A percentile compares a stretch with the other conserved stretches of the same genome.
phyloP scores from a whole-genome alignment of 2,329 filamentous ascomycete species.

The Torrubiella hemipterigena region DNA sequence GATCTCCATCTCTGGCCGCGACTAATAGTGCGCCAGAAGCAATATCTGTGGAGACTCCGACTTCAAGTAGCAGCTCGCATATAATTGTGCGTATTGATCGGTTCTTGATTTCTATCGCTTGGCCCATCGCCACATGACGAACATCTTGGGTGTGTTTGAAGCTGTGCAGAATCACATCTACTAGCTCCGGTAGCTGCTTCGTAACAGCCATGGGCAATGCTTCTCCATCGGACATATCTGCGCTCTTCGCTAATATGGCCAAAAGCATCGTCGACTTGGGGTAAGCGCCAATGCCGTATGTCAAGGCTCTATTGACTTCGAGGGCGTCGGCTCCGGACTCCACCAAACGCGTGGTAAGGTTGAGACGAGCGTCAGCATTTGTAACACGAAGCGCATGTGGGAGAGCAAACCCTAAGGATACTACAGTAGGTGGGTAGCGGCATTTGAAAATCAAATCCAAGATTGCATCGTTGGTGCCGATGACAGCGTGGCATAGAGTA shows the following conservation, averaged over 20 bases:
- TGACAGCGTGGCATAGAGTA: constrained; percentile 38
- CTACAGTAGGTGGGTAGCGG: constrained; percentile 21
- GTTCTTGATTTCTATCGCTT: constrained; percentile 29
- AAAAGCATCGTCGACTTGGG: constrained; percentile 37
- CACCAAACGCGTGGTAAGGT: constrained; percentile 36
- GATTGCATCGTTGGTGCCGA: constrained; percentile 29
- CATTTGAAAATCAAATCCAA: constrained; percentile 35
- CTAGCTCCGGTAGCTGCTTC: constrained; percentile 25
- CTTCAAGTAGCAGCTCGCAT: constrained; percentile 31
- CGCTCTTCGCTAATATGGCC: constrained; percentile 22
- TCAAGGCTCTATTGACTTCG: constrained; percentile 39
- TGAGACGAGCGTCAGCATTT: constrained; percentile 37
- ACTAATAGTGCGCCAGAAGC: constrained; percentile 38
- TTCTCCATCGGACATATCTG: not conserved
- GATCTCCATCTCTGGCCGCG: constrained; percentile 40
- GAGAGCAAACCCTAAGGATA: constrained; percentile 35
- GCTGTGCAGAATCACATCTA: constrained; percentile 30
- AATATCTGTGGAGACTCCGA: constrained; percentile 30
- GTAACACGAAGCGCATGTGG: constrained; percentile 38
- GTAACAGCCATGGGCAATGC: not conserved
- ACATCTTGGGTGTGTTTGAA: constrained; percentile 20
- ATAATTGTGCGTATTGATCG: constrained; percentile 27
- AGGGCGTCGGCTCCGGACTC: constrained; percentile 32
- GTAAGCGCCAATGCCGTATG: constrained; percentile 35
- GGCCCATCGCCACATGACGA: constrained; percentile 29